Evolutionary conservation across 2,329 filamentous ascomycete genomes (phyloP).

Genomic region (Colletotrichum aenigma): DNA sequence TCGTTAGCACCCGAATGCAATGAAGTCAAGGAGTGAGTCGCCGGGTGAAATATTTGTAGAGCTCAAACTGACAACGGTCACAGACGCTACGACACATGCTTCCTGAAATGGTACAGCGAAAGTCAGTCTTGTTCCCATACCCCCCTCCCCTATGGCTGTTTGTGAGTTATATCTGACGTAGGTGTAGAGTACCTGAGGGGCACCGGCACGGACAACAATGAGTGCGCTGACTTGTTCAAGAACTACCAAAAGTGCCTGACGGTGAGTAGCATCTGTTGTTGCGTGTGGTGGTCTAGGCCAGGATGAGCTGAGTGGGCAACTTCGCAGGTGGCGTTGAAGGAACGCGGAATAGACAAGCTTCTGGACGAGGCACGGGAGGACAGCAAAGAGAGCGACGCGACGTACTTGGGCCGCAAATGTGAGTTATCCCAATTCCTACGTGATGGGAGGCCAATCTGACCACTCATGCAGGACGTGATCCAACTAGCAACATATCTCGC

Average conservation of each 20-base stretch:
- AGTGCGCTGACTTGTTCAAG: conserved; percentile 85
- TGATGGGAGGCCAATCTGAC: not conserved
- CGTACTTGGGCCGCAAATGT: conserved; percentile 48
- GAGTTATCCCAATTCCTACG: conserved; percentile 17
- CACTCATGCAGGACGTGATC: not conserved
- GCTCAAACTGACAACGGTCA: conserved; percentile 2
- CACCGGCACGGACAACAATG: conserved; percentile 77
- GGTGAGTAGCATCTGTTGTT: conserved; percentile 48
- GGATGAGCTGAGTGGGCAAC: not conserved
- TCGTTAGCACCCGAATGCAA: conserved; percentile 96
- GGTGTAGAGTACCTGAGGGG: conserved; percentile 84
- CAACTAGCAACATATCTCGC: not conserved
- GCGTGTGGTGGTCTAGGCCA: not conserved
- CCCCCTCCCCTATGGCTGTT: not conserved
- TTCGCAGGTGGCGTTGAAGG: conserved; percentile 78
- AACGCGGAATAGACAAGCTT: conserved; percentile 90
- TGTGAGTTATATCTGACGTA: not conserved
- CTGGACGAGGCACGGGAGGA: conserved; percentile 89
- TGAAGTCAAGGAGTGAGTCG: conserved; percentile 86
- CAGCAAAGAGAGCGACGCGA: conserved; percentile 83
- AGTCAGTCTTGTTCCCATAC: conserved; percentile 61
- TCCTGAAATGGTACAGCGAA: conserved; percentile 99
- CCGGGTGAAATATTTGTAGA: not conserved
- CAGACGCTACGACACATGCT: conserved; percentile 95
- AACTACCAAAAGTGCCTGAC: conserved; percentile 87